These are phyloP conservation scores for Xylariaceae sp. DNA, from an alignment of 2,329 filamentous ascomycete genomes.

Conservation along the genomic window DNA sequence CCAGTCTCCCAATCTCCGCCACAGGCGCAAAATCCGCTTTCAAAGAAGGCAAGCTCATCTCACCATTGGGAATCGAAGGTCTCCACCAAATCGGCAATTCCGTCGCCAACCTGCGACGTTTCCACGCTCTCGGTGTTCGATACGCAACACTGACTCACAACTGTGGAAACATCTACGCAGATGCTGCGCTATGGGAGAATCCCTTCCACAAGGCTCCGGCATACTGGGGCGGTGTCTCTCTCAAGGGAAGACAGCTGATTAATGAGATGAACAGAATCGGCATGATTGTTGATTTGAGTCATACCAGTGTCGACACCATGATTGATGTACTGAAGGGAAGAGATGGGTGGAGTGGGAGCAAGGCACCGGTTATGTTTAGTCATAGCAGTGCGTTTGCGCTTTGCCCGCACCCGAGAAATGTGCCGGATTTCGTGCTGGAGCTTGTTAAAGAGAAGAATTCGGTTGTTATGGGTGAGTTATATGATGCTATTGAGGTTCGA, in stretches of 20 bases:
- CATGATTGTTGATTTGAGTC: conserved; percentile 88
- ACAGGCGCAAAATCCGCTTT: conserved; percentile 62
- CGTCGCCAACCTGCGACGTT: conserved; percentile 70
- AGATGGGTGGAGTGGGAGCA: conserved; percentile 64
- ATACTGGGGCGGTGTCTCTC: conserved; percentile 70
- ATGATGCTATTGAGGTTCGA: background rate
- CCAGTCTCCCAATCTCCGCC: conserved; percentile 56
- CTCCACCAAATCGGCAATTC: conserved; percentile 93
- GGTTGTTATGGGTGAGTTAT: conserved; percentile 66
- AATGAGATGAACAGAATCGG: conserved; percentile 92
- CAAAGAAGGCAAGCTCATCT: conserved; percentile 63
- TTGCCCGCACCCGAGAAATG: conserved; percentile 87
- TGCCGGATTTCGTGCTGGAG: conserved; percentile 77
- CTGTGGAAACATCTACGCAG: conserved; percentile 86
- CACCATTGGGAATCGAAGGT: conserved; percentile 78
- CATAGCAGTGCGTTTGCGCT: conserved; percentile 80
- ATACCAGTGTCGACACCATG: conserved; percentile 78
- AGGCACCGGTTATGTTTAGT: conserved; percentile 82
- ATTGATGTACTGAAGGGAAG: conserved; percentile 69
- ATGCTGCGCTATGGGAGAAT: conserved; percentile 68
- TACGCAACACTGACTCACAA: conserved; percentile 92
- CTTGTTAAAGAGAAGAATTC: conserved; percentile 71
- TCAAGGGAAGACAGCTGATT: conserved; percentile 65
- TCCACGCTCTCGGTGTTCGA: conserved; percentile 74
- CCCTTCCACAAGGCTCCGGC: conserved; percentile 53